These are phyloP conservation scores for Cladorrhinum sp. DNA, from an alignment of 2,329 filamentous ascomycete species.

Conservation along the genomic window DNA sequence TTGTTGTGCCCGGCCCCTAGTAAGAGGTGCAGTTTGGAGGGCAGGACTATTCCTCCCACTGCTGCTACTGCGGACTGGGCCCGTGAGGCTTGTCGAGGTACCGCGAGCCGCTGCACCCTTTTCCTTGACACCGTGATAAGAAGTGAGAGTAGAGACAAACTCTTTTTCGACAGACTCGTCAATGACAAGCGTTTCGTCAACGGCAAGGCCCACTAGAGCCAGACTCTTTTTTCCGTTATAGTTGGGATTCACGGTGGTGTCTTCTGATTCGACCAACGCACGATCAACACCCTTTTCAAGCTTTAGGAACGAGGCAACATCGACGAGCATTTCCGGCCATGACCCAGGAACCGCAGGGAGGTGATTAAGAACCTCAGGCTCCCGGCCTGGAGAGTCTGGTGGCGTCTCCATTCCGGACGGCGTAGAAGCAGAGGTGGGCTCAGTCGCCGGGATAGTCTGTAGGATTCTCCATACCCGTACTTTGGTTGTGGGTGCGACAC, in stretches of 20 bases:
- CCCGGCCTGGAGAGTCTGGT: slow-evolving; percentile 27
- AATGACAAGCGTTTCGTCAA: slow-evolving; percentile 74
- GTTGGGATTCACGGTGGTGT: slow-evolving; percentile 69
- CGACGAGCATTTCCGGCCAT: slow-evolving; percentile 54
- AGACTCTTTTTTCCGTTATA: slow-evolving; percentile 74
- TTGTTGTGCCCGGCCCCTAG: slow-evolving; percentile 68
- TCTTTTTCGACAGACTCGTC: slow-evolving; percentile 69
- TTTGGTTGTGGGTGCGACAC: slow-evolving; percentile 67
- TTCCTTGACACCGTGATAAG: slow-evolving; percentile 42
- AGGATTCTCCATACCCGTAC: slow-evolving; percentile 73
- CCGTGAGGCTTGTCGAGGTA: slow-evolving; percentile 33
- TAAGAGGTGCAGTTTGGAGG: slow-evolving; percentile 54
- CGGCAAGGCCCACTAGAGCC: slow-evolving; percentile 63
- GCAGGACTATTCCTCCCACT: slow-evolving; percentile 70
- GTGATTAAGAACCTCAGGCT: slow-evolving; percentile 15
- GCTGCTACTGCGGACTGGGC: slow-evolving; percentile 42
- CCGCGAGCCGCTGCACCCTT: slow-evolving; percentile 38
- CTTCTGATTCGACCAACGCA: slow-evolving; percentile 60
- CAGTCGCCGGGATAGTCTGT: slow-evolving; percentile 39
- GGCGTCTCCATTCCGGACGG: slow-evolving; percentile 40
- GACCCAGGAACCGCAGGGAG: slow-evolving; percentile 28
- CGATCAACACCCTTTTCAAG: slow-evolving; percentile 63
- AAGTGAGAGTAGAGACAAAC: slow-evolving; percentile 55
- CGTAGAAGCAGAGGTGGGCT: slow-evolving; percentile 37
- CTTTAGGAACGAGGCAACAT: slow-evolving; percentile 59